phyloP scores from a whole-genome alignment of 139 green algal genomes.

The Pleodorina starrii region DNA sequence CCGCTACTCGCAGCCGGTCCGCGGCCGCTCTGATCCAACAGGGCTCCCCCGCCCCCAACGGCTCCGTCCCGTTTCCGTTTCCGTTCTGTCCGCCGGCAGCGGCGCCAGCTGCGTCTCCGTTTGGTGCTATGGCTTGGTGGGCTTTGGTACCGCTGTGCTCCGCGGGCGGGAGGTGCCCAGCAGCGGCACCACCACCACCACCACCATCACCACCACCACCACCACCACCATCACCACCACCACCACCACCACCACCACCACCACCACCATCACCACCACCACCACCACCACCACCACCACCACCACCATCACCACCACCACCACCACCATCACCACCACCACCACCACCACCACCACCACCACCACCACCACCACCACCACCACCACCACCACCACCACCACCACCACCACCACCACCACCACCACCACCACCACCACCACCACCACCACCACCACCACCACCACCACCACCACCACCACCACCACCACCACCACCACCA shows the following conservation, averaged over 20 bases:
- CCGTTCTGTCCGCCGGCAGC: no score
- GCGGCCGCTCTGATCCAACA: no score
- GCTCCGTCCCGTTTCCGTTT: no score
- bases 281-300: neutral
- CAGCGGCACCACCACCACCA: neutral
- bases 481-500: neutral
- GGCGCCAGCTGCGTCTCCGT: no score
- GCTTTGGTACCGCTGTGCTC: no score
- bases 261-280: neutral
- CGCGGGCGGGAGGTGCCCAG: neutral
- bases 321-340: neutral
- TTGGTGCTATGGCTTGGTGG: no score
- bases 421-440: neutral
- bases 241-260: neutral
- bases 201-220: neutral
- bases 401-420: neutral
- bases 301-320: neutral
- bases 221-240: neutral
- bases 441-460: neutral
- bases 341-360: neutral
- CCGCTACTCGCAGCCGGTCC: no score
- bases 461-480: neutral
- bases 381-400: neutral
- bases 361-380: neutral
- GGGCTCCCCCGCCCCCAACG: no score